Conservation (phyloP, 495 filamentous ascomycete genomes). For the Penicillium silybi region DNA sequence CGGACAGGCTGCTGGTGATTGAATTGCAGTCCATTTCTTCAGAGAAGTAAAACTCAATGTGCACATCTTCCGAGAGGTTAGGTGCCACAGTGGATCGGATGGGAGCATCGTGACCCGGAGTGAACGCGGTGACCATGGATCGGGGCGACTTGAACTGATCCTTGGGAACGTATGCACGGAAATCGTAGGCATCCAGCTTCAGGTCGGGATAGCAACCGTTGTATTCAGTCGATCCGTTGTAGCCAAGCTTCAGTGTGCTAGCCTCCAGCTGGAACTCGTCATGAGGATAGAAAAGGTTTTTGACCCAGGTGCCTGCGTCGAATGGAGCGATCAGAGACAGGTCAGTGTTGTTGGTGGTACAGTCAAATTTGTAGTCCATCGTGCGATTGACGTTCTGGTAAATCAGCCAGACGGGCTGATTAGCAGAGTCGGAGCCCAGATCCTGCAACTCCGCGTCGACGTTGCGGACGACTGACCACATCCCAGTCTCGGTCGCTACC, state of each 20-base stretch:
- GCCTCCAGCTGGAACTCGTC: slow-evolving; percentile 48
- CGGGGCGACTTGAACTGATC: slow-evolving; percentile 41
- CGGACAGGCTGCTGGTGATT: slow-evolving; percentile 42
- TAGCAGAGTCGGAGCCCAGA: slow-evolving; percentile 32
- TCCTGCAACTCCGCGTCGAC: slow-evolving; percentile 47
- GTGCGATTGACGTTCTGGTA: slow-evolving; percentile 58
- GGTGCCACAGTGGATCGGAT: slow-evolving; percentile 46
- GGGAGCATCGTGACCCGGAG: slow-evolving; percentile 59
- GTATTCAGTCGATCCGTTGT: slow-evolving; percentile 37
- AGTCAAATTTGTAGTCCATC: slow-evolving; percentile 56
- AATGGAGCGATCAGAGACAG: slow-evolving; percentile 57
- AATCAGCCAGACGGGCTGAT: slow-evolving; percentile 60
- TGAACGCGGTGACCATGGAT: slow-evolving; percentile 62
- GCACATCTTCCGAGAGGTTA: slow-evolving; percentile 40
- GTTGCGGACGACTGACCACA: slow-evolving; percentile 61
- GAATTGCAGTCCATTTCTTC: slow-evolving; percentile 58
- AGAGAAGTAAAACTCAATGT: slow-evolving; percentile 57
- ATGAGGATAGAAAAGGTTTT: slow-evolving; percentile 61
- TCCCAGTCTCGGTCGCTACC: slow-evolving; percentile 56
- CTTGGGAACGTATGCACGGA: slow-evolving; percentile 59
- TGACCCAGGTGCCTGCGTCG: slow-evolving; percentile 48
- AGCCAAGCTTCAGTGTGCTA: slow-evolving; percentile 32
- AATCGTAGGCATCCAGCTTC: slow-evolving; percentile 54
- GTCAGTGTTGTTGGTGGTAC: slow-evolving; percentile 31
- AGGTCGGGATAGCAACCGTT: slow-evolving; percentile 57